Evolutionary conservation across 139 green algal species (phyloP), one percentile per base, ranked within the genome.

Genomic region (Zygnema cylindricum): DNA sequence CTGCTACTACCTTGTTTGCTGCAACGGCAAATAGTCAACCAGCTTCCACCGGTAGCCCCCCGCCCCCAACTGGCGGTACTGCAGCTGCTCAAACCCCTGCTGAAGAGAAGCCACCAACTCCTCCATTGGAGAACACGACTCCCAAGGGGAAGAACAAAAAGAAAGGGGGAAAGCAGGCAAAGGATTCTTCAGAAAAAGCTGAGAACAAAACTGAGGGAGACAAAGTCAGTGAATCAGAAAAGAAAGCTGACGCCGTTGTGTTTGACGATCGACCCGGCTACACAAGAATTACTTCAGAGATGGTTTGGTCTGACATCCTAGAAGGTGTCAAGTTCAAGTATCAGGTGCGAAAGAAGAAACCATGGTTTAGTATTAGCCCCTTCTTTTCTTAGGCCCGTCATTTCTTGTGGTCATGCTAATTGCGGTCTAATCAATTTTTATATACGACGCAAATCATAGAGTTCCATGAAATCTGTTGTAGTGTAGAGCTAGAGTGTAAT

Each of bases 241-340:
- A 63, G 32, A 36, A 41, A n/a, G 81, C 71, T 11, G 40, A 33
- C 2, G 69, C 85, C 41, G 30, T 69, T 11, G 43, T 33, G 49
- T 43, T 40, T 41, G 84, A 89, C 22, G 69, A 42, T 32, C 36
- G 76, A 69, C 86, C 86, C 3, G 86, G 79, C n/a, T 91, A 91
- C 33, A 91, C 79, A n/a, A 42, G 79, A 1, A 89, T 91, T 11
- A 91, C 86, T 38, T 55, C 79, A 32, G 86, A 91, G 35, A 85
- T 89, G 79, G 79, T 91, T 22, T 91, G 86, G 86, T 69, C 41
- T 35, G 86, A 91, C 82, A 89, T 91, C 0, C 71, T n/a, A 22
- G 86, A 86, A 1, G 86, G 79, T 36, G 86, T 91, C 23, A 82
- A 82, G 41, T 82, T 77, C 81, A 91, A 91, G 86, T 91, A 91